Evolutionary conservation across 2,329 filamentous ascomycete genomes (phyloP), one percentile per base, ranked within the genome.

Genomic region (Gliomastix tumulicola): DNA sequence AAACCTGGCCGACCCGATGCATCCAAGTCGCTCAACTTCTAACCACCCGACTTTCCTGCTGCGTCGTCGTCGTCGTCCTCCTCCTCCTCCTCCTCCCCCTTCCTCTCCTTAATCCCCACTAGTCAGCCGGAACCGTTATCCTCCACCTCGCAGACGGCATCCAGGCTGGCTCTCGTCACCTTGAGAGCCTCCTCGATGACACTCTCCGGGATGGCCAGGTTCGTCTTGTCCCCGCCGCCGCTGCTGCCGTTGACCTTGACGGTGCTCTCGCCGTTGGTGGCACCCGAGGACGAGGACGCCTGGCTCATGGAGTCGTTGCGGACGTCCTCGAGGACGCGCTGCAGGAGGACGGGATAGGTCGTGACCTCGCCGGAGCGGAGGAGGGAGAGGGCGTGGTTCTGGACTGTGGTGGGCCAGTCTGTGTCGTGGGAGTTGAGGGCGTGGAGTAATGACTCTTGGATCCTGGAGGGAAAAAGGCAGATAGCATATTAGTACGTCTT

Each of bases 371-470:
- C 75, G 31, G 66, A 71, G 43, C 77, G 77, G 18, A 82, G 69
- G 45, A 82, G 71, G 16, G 66, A 46, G 22, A 81, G 68, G 27
- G 77, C 78, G 56, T 80, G 76, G 37, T 61, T 57, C 49, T 81
- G 74, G 43, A 82, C 62, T 34, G 62, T 49, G 10, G 77, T 77
- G 3, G 77, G 76, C 77, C 78, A 82, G 64, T 82, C 78, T 44
- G 69, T 61, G 5, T 63, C 55, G 57, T 79, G 65, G 34, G 76
- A 62, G 55, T 82, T 65, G 36, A 82, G 72, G 41, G 71, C 57
- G 59, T 82, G 76, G 30, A 81, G 71, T 51, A 82, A 70, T 30
- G 69, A 61, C 39, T 82, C 76, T 64, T 82, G 76, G 48, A 82
- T 82, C 47, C 78, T 80, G 50, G 11, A 12, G 20, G 21, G 21